Evolutionary conservation across 2,329 filamentous ascomycete species (phyloP), one percentile per base, ranked within the genome.

Genomic region (Pestalotiopsis sp.): DNA sequence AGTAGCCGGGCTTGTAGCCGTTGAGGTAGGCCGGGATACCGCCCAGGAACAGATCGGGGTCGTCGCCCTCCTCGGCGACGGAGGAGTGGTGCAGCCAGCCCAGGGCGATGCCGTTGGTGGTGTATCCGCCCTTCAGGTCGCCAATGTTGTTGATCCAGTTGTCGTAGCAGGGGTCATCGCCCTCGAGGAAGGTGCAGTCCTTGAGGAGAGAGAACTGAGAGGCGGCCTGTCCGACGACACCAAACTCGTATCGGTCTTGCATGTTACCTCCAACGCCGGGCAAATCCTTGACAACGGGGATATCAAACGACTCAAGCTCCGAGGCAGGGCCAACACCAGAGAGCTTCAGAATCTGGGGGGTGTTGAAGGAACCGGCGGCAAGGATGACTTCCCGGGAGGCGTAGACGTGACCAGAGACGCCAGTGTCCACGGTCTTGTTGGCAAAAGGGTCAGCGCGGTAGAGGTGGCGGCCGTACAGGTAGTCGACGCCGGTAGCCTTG

Each of bases 1-100:
- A 81, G 72, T 85, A 90, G 23, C 84, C 82, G 0, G 86, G 86
- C 79, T 85, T 89, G 79, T 89, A 89, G 2, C 87, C 86, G 14
- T 79, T 80, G 81, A 89, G 89, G 73, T 83, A 83, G 66, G 84
- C 83, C 0, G 87, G 86, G 0, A 83, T 86, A 25, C 87, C 87
- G 62, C 84, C 86, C 66, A 89, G 78, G 72, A 89, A 85, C 23
- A 88, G 75, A 72, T 90, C 88, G n/a, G 79, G 84, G 49, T 84
- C 69, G 69, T 78, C 60, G 49, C 84, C 69, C 69, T 78, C 59
- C 57, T 71, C 38, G 64, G 67, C 66, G 11, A 61, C 71, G 66
- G 67, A 76, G 67, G 49, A 70, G 70, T 41, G 70, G 57, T 76
- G 73, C 60, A 77, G 72, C 49, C 74, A 70, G 25, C 73, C 76